Base-by-base conservation (phyloP, 1,284 basidiomycete species). In the Xerocomus minutiporus region DNA sequence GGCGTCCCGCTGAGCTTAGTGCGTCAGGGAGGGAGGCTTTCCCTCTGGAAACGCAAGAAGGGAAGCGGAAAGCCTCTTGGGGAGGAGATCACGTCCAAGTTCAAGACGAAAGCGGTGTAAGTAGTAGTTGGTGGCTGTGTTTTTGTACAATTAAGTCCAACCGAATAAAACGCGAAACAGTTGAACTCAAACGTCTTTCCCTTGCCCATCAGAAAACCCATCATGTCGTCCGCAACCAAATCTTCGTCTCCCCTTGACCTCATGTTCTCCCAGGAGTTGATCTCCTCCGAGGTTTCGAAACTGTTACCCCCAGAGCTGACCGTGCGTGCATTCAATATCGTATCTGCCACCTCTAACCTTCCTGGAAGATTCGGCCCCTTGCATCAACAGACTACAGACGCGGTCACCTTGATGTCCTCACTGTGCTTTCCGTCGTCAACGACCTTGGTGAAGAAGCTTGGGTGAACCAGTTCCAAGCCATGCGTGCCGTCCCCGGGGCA, bases 351-450 rank as follows among this genome's bases (percentile, higher is more conserved):
- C 15, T 52, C 46, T 55, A 17, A 52, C 50, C 9, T 6, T 3
- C 4, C 20, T 12, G 9, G 28, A 64, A 96, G 91, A 82, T 97
- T 25, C 92, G 96, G 20, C 96, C 96, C 0, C 79, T 98, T 12
- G 83, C 93, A 0, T 84, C 84, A 13, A 85, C 86, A 31, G 96
- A 98, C 77, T 87, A 95, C 72, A 66, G 72, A 9, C 84, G 93
- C 23, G 87, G 88, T 1, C 93, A 98, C 72, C 85, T 98, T 61
- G 67, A 75, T 25, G 86, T 97, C 12, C 87, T 98, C 56, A 73
- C 83, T 17, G 86, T 89, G 35, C 82, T 99, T 40, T 88, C 94
- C 2, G 72, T 80, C 48, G 83, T 88, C 8, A 84, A 91, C 3
- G 88, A 93, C 66, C 82, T 87, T 9, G 86, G 91, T 36, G 80